Percentiles rank a stretch among this genome's conserved stretches.
Evolutionary conservation across 164 flowering plant genomes (phyloP).

Genomic region (Hamamelis virginiana): DNA sequence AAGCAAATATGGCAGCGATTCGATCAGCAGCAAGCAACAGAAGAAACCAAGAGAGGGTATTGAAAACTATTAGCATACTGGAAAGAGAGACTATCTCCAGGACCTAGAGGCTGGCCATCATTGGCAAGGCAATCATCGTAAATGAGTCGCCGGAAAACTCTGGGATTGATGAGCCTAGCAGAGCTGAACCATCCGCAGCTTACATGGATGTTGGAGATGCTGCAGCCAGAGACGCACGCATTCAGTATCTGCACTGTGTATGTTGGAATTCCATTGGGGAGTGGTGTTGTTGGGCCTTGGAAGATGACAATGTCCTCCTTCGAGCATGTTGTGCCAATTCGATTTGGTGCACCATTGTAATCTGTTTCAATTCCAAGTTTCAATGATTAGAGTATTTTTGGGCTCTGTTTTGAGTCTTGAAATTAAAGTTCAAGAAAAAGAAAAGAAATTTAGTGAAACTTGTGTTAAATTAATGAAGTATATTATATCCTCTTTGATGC

Average conservation of each 20-base stretch:
- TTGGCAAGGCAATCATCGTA: conserved; percentile 59
- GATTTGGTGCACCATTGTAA: conserved; percentile 21
- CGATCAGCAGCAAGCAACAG: conserved; percentile 32
- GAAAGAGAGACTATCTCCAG: conserved; percentile 47
- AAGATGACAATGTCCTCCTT: conserved; percentile 40
- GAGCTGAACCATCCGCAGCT: conserved; percentile 73
- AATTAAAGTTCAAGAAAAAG: too few species aligned
- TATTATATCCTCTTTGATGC: too few species aligned
- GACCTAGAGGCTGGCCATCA: conserved; percentile 38
- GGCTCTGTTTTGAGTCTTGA: too few species aligned
- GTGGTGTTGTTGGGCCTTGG: conserved; percentile 53
- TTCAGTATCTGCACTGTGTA: conserved; percentile 60
- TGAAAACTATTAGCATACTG: conserved; percentile 52
- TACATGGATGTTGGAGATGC: conserved; percentile 51
- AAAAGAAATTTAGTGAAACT: too few species aligned
- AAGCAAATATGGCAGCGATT: not conserved
- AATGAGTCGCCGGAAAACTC: conserved; percentile 35
- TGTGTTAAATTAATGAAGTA: too few species aligned
- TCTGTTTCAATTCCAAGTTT: too few species aligned
- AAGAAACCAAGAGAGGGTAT: conserved; percentile 46
- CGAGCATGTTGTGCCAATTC: conserved; percentile 42
- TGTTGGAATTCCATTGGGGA: conserved; percentile 69
- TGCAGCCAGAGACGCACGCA: conserved; percentile 33
- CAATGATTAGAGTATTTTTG: too few species aligned
- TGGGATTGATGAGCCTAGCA: conserved; percentile 46